Evolutionary conservation across 2,329 filamentous ascomycete species (phyloP).

Genomic region (Claviceps monticola): DNA sequence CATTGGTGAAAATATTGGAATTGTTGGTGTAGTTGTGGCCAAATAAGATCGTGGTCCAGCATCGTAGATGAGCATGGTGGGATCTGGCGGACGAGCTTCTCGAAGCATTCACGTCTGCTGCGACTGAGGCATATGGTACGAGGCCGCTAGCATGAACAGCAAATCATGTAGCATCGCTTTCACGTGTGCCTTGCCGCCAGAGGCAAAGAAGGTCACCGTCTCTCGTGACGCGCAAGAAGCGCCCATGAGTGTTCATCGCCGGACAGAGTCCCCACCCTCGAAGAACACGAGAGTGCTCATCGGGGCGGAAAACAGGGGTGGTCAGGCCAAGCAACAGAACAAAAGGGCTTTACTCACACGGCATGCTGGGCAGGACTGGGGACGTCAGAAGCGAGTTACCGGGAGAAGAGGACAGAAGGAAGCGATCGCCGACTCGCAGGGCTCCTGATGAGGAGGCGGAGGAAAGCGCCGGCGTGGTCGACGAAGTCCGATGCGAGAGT

Average conservation of each 20-base stretch:
- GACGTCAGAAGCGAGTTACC: conserved; percentile 12
- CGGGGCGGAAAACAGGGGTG: conserved; percentile 3
- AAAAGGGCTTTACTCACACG: conserved; percentile 17
- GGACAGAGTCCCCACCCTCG: neutral
- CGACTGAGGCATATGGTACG: neutral
- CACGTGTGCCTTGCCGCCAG: neutral
- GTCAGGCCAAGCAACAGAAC: neutral
- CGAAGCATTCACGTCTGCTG: neutral
- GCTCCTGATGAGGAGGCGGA: conserved; percentile 9
- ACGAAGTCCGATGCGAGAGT: neutral
- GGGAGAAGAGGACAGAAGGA: conserved; percentile 1
- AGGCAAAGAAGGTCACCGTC: neutral
- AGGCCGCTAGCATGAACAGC: neutral
- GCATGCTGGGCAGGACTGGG: conserved; percentile 20
- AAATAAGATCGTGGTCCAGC: neutral
- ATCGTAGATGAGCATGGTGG: neutral
- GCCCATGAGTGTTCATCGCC: neutral
- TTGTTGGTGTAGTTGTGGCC: neutral
- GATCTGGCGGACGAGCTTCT: neutral
- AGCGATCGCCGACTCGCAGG: conserved; percentile 2
- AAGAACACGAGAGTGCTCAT: neutral
- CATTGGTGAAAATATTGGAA: neutral
- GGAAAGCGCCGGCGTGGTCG: conserved; percentile 2
- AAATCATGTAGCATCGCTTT: neutral
- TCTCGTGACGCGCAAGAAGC: neutral